phyloP scores from a whole-genome alignment of 345 rosid genomes.

The Sapria himalayana region DNA sequence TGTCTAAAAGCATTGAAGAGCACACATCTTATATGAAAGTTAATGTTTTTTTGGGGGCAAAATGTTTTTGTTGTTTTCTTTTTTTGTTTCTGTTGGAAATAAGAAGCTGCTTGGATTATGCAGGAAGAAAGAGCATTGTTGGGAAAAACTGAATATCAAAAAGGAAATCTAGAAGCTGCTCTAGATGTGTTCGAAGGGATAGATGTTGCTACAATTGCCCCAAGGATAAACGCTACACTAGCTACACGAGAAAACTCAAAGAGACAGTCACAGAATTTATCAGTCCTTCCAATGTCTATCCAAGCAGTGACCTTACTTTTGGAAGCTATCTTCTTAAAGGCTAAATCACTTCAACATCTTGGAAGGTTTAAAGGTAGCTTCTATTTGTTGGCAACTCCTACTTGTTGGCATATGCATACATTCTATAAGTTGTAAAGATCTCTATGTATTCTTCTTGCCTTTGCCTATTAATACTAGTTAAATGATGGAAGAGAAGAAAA shows the following conservation, averaged over 20 bases:
- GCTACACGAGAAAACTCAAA: conserved; percentile 22
- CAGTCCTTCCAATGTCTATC: conserved; percentile 34
- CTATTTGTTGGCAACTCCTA: neutral
- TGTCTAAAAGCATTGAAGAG: too few relatives aligned
- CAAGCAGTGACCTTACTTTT: conserved; percentile 42
- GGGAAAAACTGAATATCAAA: conserved; percentile 55
- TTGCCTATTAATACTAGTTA: too few relatives aligned
- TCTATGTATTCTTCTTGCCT: too few relatives aligned
- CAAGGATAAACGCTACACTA: conserved; percentile 33
- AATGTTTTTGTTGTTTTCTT: too few relatives aligned
- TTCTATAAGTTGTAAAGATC: too few relatives aligned
- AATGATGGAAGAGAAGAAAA: too few relatives aligned
- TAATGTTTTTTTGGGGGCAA: too few relatives aligned
- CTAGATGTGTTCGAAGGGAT: conserved; percentile 59
- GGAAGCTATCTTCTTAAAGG: conserved; percentile 46
- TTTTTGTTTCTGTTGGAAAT: too few relatives aligned
- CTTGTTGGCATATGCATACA: too few relatives aligned
- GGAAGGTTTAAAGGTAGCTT: conserved; percentile 34
- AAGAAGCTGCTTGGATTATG: conserved; percentile 8
- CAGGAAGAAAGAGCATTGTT: conserved; percentile 70
- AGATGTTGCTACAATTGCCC: conserved; percentile 28
- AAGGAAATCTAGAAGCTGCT: conserved; percentile 47
- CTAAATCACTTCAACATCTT: conserved; percentile 44
- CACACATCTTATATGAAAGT: too few relatives aligned
- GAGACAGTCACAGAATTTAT: conserved; percentile 24